These are phyloP conservation scores for Xylariaceae sp. DNA, from an alignment of 2,329 filamentous ascomycete genomes.

Conservation along the genomic window DNA sequence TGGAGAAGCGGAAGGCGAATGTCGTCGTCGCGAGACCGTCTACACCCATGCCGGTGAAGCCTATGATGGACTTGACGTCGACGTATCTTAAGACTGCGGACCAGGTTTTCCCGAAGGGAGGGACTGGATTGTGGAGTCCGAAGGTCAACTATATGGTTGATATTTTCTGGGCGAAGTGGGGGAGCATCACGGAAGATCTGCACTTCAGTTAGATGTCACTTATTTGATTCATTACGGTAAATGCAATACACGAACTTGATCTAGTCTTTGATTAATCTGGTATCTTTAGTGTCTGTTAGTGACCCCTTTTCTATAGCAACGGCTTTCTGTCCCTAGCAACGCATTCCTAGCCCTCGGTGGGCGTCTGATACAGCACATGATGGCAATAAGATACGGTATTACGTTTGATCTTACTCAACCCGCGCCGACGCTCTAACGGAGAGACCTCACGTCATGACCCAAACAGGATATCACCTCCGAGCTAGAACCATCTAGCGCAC, in stretches of 20 bases:
- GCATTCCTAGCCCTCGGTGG: too few relatives aligned
- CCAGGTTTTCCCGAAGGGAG: slow-evolving; percentile 36
- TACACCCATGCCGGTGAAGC: slow-evolving; percentile 11
- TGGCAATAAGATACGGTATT: too few relatives aligned
- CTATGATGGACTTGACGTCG: slow-evolving; percentile 34
- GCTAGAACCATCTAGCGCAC: neutral
- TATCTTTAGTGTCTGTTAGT: too few relatives aligned
- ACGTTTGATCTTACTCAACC: neutral
- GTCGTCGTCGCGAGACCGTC: slow-evolving; percentile 15
- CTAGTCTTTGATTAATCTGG: too few relatives aligned
- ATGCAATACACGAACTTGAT: too few relatives aligned
- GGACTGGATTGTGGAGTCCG: slow-evolving; percentile 23
- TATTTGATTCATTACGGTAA: too few relatives aligned
- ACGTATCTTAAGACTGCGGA: slow-evolving; percentile 37
- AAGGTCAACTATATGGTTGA: slow-evolving; percentile 25
- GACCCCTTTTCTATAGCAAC: too few relatives aligned
- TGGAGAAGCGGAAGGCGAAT: slow-evolving; percentile 32
- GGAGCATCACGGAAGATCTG: slow-evolving; percentile 21
- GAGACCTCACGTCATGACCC: neutral
- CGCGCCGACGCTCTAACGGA: neutral
- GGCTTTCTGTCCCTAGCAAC: too few relatives aligned
- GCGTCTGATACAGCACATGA: too few relatives aligned
- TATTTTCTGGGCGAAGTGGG: slow-evolving; percentile 22
- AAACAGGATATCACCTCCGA: neutral
- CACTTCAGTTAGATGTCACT: slow-evolving; percentile 8